Evolutionary conservation across 495 filamentous ascomycete genomes (phyloP).

Genomic region (Opeltia flavorubescens): DNA sequence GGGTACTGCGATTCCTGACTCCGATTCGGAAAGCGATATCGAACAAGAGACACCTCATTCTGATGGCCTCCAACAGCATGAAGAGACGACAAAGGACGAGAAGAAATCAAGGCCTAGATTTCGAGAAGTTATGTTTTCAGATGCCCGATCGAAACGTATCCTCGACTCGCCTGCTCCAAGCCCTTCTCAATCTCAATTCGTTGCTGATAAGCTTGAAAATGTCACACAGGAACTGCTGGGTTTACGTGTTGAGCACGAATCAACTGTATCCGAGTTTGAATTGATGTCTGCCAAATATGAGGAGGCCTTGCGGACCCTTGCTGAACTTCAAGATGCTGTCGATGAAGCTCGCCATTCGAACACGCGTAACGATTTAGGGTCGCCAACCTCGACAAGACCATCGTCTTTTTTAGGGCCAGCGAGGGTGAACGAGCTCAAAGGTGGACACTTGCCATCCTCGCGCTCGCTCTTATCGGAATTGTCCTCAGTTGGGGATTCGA

Average conservation of each 20-base stretch:
- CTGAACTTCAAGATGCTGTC: slow-evolving; percentile 69
- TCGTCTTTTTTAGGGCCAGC: slow-evolving; percentile 86
- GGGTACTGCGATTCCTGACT: slow-evolving; percentile 39
- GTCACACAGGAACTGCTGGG: slow-evolving; percentile 88
- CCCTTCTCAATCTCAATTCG: slow-evolving; percentile 69
- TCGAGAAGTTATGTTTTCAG: slow-evolving; percentile 1
- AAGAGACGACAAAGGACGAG: background rate
- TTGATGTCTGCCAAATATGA: slow-evolving; percentile 80
- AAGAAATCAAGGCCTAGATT: background rate
- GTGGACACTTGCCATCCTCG: slow-evolving; percentile 72
- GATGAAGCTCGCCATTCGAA: slow-evolving; percentile 65
- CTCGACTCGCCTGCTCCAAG: slow-evolving; percentile 39
- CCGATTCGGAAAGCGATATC: slow-evolving; percentile 29
- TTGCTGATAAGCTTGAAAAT: slow-evolving; percentile 84
- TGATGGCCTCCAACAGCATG: background rate
- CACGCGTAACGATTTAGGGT: slow-evolving; percentile 38
- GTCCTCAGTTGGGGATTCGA: slow-evolving; percentile 81
- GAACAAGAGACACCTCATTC: slow-evolving; percentile 18
- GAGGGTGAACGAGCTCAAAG: slow-evolving; percentile 61
- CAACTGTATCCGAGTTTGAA: slow-evolving; percentile 66
- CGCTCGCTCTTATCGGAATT: slow-evolving; percentile 93
- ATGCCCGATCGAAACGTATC: slow-evolving; percentile 7
- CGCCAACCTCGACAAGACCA: slow-evolving; percentile 48
- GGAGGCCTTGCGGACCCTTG: slow-evolving; percentile 66
- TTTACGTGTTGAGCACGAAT: slow-evolving; percentile 79